These are phyloP conservation scores for Eutrema yunnanense DNA, from an alignment of 345 rosid genomes.

Conservation along the genomic window DNA sequence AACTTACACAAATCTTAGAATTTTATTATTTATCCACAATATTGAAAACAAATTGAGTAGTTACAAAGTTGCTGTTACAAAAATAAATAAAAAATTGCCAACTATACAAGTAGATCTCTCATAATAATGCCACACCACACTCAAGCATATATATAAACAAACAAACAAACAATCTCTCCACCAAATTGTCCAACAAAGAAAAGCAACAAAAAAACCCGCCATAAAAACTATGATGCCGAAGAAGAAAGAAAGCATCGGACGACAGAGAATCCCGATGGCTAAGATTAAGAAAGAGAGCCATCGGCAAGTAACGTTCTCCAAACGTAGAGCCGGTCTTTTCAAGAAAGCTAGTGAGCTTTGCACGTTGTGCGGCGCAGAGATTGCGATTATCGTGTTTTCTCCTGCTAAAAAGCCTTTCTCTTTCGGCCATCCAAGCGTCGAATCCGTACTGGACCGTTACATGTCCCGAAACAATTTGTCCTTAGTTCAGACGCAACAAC, in stretches of 20 bases:
- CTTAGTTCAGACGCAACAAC: not conserved
- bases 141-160: not conserved
- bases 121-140: not conserved
- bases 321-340: conserved; percentile 16
- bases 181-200: conserved; percentile 3
- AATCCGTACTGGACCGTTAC: conserved; percentile 14
- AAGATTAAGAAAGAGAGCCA: conserved; percentile 22
- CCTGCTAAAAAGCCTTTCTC: conserved; percentile 22
- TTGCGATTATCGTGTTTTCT: conserved; percentile 20
- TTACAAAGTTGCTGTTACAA: not conserved
- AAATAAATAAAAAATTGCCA: not conserved
- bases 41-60: not conserved
- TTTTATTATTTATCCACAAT: not conserved
- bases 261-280: conserved; percentile 15
- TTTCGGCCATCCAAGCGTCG: conserved; percentile 17
- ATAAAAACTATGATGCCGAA: not conserved
- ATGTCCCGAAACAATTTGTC: not conserved
- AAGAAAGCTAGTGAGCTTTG: conserved; percentile 27
- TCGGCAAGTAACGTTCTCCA: conserved; percentile 18
- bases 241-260: conserved; percentile 23
- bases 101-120: not conserved
- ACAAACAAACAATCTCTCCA: not conserved
- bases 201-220: not conserved
- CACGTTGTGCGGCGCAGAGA: conserved; percentile 8
- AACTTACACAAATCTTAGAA: conserved; percentile 9